phyloP scores from a whole-genome alignment of 129 eudicot species.

The Helichrysum umbraculigerum region DNA sequence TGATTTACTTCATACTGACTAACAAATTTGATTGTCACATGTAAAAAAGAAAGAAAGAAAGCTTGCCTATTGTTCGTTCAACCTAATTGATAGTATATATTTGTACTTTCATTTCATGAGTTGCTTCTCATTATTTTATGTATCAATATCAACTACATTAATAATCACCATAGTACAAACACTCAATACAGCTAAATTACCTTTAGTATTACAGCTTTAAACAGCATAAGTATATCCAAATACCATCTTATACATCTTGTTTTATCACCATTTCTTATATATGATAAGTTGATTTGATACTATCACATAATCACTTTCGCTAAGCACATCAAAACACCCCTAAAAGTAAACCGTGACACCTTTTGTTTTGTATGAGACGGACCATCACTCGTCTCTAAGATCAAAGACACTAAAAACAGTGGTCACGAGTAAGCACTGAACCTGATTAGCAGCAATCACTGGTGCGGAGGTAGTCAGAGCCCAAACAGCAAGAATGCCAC shows the following conservation, averaged over 20 bases:
- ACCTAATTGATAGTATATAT: not conserved
- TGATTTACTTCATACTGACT: not conserved
- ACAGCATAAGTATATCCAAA: not conserved
- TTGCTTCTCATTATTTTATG: not conserved
- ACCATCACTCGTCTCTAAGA: not conserved
- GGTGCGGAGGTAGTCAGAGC: conserved; percentile 82
- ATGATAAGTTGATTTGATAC: not conserved
- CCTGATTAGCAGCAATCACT: conserved; percentile 89
- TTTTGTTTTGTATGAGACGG: too few relatives aligned
- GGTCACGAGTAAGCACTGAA: conserved; percentile 13
- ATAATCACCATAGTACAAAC: not conserved
- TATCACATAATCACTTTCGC: not conserved
- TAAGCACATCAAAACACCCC: not conserved
- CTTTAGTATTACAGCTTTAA: not conserved
- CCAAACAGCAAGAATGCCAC: conserved; percentile 89
- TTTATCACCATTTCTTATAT: not conserved
- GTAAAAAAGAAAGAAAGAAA: not conserved
- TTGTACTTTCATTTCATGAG: not conserved
- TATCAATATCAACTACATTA: not conserved
- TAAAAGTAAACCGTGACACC: too few relatives aligned
- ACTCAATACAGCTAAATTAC: not conserved
- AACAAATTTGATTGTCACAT: not conserved
- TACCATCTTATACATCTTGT: too few relatives aligned
- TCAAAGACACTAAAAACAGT: not conserved
- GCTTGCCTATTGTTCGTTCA: not conserved